These are phyloP conservation scores for Calonectria hongkongensis DNA, from an alignment of 2,329 filamentous ascomycete genomes.

Conservation along the genomic window DNA sequence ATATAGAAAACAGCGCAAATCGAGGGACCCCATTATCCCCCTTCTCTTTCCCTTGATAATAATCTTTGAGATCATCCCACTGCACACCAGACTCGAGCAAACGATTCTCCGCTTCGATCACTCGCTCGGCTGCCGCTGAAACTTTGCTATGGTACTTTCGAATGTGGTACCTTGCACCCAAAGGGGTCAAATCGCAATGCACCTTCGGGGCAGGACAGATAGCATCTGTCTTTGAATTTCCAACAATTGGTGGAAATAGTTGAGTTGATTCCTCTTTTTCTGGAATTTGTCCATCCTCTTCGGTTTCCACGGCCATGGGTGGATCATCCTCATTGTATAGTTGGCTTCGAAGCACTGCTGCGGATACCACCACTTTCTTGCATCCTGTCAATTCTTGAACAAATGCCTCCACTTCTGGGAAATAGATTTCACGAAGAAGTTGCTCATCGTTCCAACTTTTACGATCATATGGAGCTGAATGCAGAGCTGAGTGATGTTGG, in stretches of 20 bases:
- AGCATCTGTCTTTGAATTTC: neutral
- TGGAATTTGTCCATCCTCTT: neutral
- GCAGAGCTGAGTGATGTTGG: slow-evolving; percentile 4
- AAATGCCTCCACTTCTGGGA: slow-evolving; percentile 10
- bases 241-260: slow-evolving; percentile 5
- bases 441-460: slow-evolving; percentile 12
- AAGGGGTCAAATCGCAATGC: slow-evolving; percentile 31
- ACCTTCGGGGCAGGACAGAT: slow-evolving; percentile 34
- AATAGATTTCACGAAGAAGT: slow-evolving; percentile 11
- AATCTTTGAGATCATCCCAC: slow-evolving; percentile 11
- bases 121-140: neutral
- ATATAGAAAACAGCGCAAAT: slow-evolving; percentile 2
- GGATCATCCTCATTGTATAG: slow-evolving; percentile 25
- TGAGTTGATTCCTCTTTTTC: neutral
- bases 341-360: slow-evolving; percentile 33
- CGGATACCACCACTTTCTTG: slow-evolving; percentile 33
- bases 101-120: slow-evolving; percentile 4
- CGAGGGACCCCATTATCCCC: neutral
- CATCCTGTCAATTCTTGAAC: slow-evolving; percentile 35
- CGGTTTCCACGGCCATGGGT: neutral
- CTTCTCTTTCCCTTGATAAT: neutral
- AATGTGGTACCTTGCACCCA: slow-evolving; percentile 36
- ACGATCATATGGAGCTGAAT: neutral
- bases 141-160: slow-evolving; percentile 32
- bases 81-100: slow-evolving; percentile 9